Evolutionary conservation across 106 monocot genomes (phyloP), one percentile per base, ranked within the genome.

Genomic region (Dioscorea alata): DNA sequence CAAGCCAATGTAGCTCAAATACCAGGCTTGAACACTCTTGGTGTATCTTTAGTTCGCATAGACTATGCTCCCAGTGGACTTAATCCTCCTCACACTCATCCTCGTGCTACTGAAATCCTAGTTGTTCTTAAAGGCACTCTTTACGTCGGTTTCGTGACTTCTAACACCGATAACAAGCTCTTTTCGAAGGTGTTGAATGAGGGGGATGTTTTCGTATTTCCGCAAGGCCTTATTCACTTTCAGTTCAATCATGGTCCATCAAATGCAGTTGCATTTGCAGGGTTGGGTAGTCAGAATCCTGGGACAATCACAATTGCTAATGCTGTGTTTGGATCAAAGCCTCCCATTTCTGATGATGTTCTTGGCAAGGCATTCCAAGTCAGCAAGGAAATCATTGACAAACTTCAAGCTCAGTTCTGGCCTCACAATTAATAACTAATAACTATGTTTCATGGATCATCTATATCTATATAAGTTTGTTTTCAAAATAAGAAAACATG

Each of bases 301-400:
- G 65, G 65, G 0, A 18, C 23, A 5, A 24, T 49, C 23, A 66
- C 50, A 13, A 51, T 66, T 23, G 66, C 50, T 23, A 50, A 66
- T 24, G 23, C 66, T 8, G 50, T 66, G 6, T 66, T 66, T 23
- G 66, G 66, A 23, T 49, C 66, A 24, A 20, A 50, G 50, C 66
- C 66, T 4, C 66, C 66, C 2, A 51, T 66, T 12, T 50, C 49
- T 22, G 66, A 66, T 50, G 66, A 66, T 4, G 50, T 66, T 66
- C 66, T 66, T 23, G 50, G 50, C n/a, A 66, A 66, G 66, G 66
- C 66, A 6, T 66, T 66, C 23, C 66, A 66, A 23, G 23, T 66
- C 6, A 50, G 50, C 22, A 66, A 66, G 66, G 48, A 66, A 21
- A 19, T 66, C 15, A 42, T 66, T 10, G 66, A 66, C 50, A 50